These are phyloP conservation scores for Sporothrix schenckii DNA, from an alignment of 2,329 filamentous ascomycete genomes.

Conservation along the genomic window DNA sequence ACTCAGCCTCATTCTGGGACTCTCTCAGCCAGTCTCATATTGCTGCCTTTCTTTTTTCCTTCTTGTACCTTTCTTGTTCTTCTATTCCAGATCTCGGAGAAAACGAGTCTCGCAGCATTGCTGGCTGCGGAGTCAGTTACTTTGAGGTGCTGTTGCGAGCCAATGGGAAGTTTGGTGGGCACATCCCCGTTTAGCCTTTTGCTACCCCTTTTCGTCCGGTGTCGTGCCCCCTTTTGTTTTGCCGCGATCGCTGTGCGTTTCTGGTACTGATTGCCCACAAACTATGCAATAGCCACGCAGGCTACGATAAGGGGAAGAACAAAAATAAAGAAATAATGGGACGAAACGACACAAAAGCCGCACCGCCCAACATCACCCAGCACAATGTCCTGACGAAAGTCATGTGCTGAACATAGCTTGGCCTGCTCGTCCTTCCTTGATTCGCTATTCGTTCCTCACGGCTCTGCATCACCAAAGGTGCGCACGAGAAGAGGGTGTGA, in stretches of 20 bases:
- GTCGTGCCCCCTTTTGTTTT: constrained; percentile 11
- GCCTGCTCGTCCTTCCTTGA: not conserved
- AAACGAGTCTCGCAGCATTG: constrained; percentile 15
- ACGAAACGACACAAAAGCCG: constrained; percentile 1
- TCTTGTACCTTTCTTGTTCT: not conserved
- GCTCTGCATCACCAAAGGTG: not conserved
- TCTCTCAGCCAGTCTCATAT: not conserved
- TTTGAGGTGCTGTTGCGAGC: constrained; percentile 14
- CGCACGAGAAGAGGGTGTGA: constrained; percentile 27
- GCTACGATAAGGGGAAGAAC: not conserved
- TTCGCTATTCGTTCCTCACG: constrained; percentile 3
- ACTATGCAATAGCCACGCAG: constrained; percentile 15
- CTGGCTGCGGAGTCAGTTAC: constrained; percentile 26
- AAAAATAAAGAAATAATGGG: constrained; percentile 4
- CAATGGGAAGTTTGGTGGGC: constrained; percentile 16
- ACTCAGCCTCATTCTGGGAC: too few relatives aligned
- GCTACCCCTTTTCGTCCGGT: constrained; percentile 25
- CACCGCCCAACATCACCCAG: not conserved
- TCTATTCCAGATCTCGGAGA: not conserved
- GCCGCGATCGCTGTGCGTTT: not conserved
- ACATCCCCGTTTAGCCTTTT: constrained; percentile 29
- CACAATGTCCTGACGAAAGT: not conserved
- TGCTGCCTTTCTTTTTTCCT: not conserved
- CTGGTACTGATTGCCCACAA: constrained; percentile 2
- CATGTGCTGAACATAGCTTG: constrained; percentile 9